Conservation (phyloP, 2,329 filamentous ascomycete genomes). For the Kalaharituber pfeilii region DNA sequence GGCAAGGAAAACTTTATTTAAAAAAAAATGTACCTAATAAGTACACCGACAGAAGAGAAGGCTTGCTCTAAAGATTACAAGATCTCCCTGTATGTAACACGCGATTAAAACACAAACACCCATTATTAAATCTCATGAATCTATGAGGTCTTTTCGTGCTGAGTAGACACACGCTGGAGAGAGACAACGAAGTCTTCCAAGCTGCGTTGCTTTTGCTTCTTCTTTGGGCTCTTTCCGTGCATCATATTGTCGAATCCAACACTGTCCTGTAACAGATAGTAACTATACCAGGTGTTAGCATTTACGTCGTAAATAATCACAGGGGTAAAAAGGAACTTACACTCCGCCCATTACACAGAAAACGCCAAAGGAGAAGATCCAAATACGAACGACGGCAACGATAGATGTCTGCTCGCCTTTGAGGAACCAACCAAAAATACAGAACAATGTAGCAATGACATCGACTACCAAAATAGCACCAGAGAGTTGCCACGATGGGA, state of each 20-base stretch:
- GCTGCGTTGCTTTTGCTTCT: conserved; percentile 64
- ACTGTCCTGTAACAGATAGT: conserved; percentile 69
- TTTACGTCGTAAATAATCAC: not conserved
- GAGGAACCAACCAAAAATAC: conserved; percentile 69
- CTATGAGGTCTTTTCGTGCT: conserved; percentile 60
- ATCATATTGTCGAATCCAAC: conserved; percentile 77
- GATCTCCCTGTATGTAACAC: not conserved
- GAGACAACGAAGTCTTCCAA: conserved; percentile 85
- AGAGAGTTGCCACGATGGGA: conserved; percentile 69
- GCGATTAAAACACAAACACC: not conserved
- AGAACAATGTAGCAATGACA: conserved; percentile 69
- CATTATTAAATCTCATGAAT: not conserved
- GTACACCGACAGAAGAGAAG: not conserved
- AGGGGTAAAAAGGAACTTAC: conserved; percentile 12
- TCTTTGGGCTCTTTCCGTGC: conserved; percentile 74
- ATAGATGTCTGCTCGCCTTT: conserved; percentile 49
- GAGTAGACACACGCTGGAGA: conserved; percentile 74
- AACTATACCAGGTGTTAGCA: conserved; percentile 25
- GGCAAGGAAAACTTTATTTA: not conserved
- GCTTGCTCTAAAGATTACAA: not conserved
- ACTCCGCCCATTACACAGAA: conserved; percentile 63
- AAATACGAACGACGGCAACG: conserved; percentile 71
- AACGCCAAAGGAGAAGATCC: conserved; percentile 79
- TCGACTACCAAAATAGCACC: conserved; percentile 69
- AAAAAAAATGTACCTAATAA: conserved; percentile 1